Conservation (phyloP, 208 protist species). For the Strigomonas culicis region DNA sequence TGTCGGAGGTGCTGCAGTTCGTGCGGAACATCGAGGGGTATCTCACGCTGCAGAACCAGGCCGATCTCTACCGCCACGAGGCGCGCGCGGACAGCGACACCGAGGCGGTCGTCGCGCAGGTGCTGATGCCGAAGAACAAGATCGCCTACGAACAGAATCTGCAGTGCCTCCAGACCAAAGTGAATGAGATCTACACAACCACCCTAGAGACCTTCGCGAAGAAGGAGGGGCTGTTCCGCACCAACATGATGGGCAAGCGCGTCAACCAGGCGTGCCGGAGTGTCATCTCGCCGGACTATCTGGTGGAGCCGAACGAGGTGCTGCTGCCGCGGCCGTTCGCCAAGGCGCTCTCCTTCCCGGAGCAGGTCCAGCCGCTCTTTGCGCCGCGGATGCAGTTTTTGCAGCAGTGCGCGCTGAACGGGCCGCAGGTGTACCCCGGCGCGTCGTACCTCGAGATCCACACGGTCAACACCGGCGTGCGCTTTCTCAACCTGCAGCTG, state of each 20-base stretch:
- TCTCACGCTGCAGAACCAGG: slow-evolving; percentile 63
- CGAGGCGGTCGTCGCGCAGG: not conserved
- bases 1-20: slow-evolving; percentile 75
- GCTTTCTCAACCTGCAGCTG: slow-evolving; percentile 78
- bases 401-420: slow-evolving; percentile 96
- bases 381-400: slow-evolving; percentile 84
- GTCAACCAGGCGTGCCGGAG: slow-evolving; percentile 98
- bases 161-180: slow-evolving; percentile 78
- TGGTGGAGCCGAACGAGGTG: slow-evolving; percentile 97
- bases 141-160: slow-evolving; percentile 82
- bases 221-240: slow-evolving; percentile 99
- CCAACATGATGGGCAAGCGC: slow-evolving; percentile 99
- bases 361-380: slow-evolving; percentile 82
- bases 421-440: slow-evolving; percentile 96
- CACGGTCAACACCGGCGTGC: slow-evolving; percentile 61
- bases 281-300: slow-evolving; percentile 99
- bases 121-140: slow-evolving; percentile 38
- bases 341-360: slow-evolving; percentile 95
- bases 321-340: slow-evolving; percentile 93
- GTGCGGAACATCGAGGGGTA: slow-evolving; percentile 84
- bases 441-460: slow-evolving; percentile 95
- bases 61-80: slow-evolving; percentile 41
- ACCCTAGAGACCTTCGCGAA: slow-evolving; percentile 95
- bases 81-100: not conserved
- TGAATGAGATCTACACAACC: slow-evolving; percentile 73